Percentiles rank a stretch among this genome's conserved stretches.
These are phyloP conservation scores for Vigna mungo DNA, from an alignment of 306 rosid genomes.

Conservation along the genomic window DNA sequence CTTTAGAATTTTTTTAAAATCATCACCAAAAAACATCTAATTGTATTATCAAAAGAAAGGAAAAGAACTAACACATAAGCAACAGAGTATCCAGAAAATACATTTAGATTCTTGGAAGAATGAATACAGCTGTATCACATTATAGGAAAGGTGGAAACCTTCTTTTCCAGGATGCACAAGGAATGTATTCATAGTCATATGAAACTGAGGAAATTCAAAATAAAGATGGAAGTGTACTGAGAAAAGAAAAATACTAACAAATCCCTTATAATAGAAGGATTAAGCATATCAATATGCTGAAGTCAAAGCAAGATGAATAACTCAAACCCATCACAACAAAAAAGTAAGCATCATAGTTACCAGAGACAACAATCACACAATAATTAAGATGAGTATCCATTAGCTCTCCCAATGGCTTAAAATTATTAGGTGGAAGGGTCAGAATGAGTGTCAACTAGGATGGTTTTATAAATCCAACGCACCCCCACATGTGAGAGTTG, in stretches of 20 bases:
- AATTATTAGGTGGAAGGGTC: not conserved
- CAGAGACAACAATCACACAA: not conserved
- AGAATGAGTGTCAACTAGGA: not conserved
- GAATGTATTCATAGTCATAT: not conserved
- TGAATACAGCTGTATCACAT: not conserved
- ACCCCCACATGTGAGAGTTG: not conserved
- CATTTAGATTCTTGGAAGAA: slow-evolving; percentile 14
- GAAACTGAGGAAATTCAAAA: not conserved
- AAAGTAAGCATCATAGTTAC: not conserved
- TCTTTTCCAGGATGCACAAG: not conserved
- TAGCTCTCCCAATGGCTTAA: not conserved
- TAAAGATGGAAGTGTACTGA: not conserved
- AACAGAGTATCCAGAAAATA: slow-evolving; percentile 22
- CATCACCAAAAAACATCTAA: slow-evolving; percentile 12
- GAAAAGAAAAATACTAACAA: not conserved
- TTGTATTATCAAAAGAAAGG: slow-evolving; percentile 21
- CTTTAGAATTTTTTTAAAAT: slow-evolving; percentile 7
- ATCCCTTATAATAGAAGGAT: not conserved
- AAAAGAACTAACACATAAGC: slow-evolving; percentile 12
- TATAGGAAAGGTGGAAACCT: slow-evolving; percentile 9
- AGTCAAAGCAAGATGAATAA: slow-evolving; percentile 28
- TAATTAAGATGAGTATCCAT: not conserved
- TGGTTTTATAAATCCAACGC: slow-evolving; percentile 5
- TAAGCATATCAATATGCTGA: not conserved
- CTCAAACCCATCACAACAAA: not conserved